Evolutionary conservation across 2,329 filamentous ascomycete genomes (phyloP).

Genomic region (Ophiostoma ulmi): DNA sequence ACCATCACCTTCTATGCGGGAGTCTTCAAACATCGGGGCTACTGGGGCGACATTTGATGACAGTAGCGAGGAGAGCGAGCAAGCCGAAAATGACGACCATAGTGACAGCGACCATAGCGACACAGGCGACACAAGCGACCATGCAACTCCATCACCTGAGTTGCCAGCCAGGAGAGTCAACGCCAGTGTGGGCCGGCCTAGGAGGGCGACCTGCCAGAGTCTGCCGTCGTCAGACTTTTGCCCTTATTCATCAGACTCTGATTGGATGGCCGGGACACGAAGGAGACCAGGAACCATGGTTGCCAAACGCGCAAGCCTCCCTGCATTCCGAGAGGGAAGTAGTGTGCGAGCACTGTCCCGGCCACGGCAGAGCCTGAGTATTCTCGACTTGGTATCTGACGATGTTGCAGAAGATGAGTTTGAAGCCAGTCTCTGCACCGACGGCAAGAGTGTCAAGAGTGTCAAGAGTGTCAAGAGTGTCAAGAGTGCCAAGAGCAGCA

Average conservation of each 20-base stretch:
- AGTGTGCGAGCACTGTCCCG: neutral
- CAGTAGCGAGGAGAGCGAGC: neutral
- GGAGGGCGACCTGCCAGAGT: neutral
- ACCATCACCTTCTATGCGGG: constrained; percentile 6
- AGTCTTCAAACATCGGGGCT: neutral
- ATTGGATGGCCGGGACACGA: neutral
- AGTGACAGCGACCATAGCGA: neutral
- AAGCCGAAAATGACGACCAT: neutral
- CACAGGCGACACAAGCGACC: neutral
- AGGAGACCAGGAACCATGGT: neutral
- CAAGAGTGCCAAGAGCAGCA: no score
- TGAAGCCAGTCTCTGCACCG: neutral
- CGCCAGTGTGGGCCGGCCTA: neutral
- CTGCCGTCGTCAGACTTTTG: constrained; percentile 3
- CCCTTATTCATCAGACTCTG: constrained; percentile 7
- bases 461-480: neutral
- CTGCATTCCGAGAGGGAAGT: neutral
- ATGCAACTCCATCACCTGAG: neutral
- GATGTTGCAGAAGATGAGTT: neutral
- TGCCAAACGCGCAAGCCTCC: neutral
- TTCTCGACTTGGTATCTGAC: constrained; percentile 10
- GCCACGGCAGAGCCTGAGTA: neutral
- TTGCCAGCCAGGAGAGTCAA: neutral
- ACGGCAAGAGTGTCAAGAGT: neutral
- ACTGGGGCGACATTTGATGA: neutral